These are phyloP conservation scores for Amauroascus verrucosus DNA, from an alignment of 2,329 filamentous ascomycete species.

Conservation along the genomic window DNA sequence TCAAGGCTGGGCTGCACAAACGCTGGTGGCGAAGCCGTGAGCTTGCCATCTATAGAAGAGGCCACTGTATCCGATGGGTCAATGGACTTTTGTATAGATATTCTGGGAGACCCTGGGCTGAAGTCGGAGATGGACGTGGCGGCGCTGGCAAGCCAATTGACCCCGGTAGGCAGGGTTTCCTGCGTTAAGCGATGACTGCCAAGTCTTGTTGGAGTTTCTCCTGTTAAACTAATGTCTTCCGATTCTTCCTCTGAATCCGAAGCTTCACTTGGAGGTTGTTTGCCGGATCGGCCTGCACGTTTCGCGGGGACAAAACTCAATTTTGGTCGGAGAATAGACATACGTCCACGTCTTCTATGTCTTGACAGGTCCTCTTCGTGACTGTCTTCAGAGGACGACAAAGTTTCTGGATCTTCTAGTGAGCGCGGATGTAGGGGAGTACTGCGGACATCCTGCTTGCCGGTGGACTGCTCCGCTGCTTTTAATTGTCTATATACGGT, in stretches of 20 bases:
- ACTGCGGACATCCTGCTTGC: constrained; percentile 23
- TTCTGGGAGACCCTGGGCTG: not conserved
- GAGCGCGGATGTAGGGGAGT: constrained; percentile 28
- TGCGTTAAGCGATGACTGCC: constrained; percentile 28
- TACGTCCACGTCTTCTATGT: constrained; percentile 27
- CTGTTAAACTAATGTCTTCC: constrained; percentile 23
- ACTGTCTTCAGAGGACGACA: constrained; percentile 20
- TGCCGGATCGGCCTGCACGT: constrained; percentile 34
- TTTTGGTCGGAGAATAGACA: constrained; percentile 39
- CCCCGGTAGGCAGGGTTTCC: constrained; percentile 24
- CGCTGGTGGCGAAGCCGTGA: not conserved
- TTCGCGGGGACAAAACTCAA: constrained; percentile 31
- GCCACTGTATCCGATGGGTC: not conserved
- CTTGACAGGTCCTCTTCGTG: constrained; percentile 15
- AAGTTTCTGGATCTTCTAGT: constrained; percentile 18
- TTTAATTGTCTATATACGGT: constrained; percentile 35
- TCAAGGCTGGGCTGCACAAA: constrained; percentile 8
- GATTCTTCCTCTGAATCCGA: constrained; percentile 25
- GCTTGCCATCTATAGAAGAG: constrained; percentile 2
- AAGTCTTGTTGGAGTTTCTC: constrained; percentile 29
- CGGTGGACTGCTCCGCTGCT: constrained; percentile 23
- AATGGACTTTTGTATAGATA: not conserved
- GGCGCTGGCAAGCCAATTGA: constrained; percentile 25
- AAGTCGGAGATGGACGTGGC: constrained; percentile 24
- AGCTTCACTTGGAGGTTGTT: constrained; percentile 22